Evolutionary conservation across 2,329 filamentous ascomycete species (phyloP).

Genomic region (Stachybotrys chlorohalonatus): DNA sequence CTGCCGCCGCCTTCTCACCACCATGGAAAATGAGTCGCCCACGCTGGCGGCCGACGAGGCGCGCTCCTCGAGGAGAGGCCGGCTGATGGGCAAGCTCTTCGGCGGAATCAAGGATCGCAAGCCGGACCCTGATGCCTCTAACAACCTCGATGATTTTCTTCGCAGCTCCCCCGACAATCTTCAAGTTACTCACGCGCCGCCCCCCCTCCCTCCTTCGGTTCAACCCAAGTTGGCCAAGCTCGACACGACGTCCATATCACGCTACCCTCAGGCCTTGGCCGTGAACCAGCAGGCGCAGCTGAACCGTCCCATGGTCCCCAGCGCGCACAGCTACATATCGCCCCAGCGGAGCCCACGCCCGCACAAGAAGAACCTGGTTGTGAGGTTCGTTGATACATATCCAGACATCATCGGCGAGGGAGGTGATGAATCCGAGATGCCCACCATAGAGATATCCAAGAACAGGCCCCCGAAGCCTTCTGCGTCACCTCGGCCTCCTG

Average conservation of each 20-base stretch:
- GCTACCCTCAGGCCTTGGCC: conserved; percentile 45
- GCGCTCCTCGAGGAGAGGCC: conserved; percentile 37
- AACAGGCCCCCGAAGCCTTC: conserved; percentile 42
- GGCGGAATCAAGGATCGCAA: conserved; percentile 32
- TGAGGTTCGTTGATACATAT: conserved; percentile 62
- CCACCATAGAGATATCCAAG: conserved; percentile 61
- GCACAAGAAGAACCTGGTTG: conserved; percentile 58
- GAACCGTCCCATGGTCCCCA: conserved; percentile 29
- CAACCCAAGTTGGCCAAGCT: conserved; percentile 44
- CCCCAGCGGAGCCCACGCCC: conserved; percentile 34
- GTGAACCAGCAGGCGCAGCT: conserved; percentile 34
- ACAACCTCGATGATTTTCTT: conserved; percentile 51
- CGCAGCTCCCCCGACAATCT: conserved; percentile 46
- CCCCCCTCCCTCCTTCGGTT: conserved; percentile 29
- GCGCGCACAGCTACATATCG: conserved; percentile 31
- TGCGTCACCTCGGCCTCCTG: conserved; percentile 22
- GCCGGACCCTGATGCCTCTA: conserved; percentile 21
- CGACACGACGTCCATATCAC: conserved; percentile 45
- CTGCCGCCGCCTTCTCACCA: conserved; percentile 11
- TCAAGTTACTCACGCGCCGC: conserved; percentile 41
- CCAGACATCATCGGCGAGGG: conserved; percentile 86
- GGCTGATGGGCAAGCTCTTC: conserved; percentile 57
- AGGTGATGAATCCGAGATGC: conserved; percentile 73
- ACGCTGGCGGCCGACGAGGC: conserved; percentile 26
- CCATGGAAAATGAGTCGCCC: conserved; percentile 37